These are phyloP conservation scores for Pseudocercospora fijiensis DNA, from an alignment of 2,329 filamentous ascomycete species.

Conservation along the genomic window DNA sequence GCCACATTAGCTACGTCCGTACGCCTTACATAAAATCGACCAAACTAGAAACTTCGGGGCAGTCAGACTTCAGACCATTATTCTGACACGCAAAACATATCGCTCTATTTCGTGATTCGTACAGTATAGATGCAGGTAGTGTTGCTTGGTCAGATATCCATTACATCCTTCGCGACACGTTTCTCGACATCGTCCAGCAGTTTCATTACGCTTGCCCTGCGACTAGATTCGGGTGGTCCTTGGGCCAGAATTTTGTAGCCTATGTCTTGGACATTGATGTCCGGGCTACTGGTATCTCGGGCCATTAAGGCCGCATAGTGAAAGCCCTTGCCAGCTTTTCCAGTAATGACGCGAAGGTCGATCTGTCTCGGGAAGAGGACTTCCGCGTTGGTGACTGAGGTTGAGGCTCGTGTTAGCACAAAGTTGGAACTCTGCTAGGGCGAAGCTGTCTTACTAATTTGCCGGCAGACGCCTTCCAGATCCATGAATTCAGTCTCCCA, in stretches of 20 bases:
- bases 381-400: conserved; percentile 27
- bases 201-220: conserved; percentile 26
- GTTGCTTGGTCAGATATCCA: conserved; percentile 17
- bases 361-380: conserved; percentile 26
- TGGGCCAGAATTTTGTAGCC: conserved; percentile 26
- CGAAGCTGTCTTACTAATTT: conserved; percentile 19
- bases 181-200: conserved; percentile 29
- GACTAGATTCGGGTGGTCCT: conserved; percentile 21
- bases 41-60: too few species aligned
- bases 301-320: conserved; percentile 24
- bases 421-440: not conserved
- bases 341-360: conserved; percentile 27
- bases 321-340: conserved; percentile 16
- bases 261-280: conserved; percentile 18
- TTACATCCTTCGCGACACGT: conserved; percentile 25
- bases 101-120: not conserved
- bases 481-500: conserved; percentile 18
- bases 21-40: too few species aligned
- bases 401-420: conserved; percentile 11
- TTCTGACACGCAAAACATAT: too few species aligned
- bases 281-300: conserved; percentile 19
- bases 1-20: too few species aligned
- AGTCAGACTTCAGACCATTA: too few species aligned
- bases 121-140: not conserved
- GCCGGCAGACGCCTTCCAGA: conserved; percentile 12